phyloP scores from a whole-genome alignment of 2,329 filamentous ascomycete genomes.

The Achaetomium macrosporum region DNA sequence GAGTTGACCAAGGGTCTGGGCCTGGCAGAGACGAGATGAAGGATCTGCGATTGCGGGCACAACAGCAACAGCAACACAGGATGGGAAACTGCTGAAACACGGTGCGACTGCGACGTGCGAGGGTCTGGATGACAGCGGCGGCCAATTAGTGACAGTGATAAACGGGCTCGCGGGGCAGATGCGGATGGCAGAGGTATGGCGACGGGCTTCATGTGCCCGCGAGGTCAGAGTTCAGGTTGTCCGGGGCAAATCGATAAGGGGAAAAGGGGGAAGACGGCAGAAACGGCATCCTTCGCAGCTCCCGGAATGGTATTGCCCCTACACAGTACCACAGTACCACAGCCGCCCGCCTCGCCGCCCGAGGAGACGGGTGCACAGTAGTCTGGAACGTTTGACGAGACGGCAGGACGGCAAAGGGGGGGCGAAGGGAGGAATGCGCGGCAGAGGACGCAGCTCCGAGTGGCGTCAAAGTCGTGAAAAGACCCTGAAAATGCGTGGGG shows the following conservation, averaged over 20 bases:
- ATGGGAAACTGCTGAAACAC: conserved; percentile 1
- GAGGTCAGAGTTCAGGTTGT: no score
- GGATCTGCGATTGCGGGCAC: background rate
- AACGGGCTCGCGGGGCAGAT: background rate
- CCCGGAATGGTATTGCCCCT: background rate
- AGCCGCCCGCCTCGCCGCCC: background rate
- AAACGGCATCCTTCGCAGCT: background rate
- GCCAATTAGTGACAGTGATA: background rate
- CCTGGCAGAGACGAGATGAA: background rate
- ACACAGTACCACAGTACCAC: no score
- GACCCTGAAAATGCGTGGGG: background rate
- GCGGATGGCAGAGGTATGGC: background rate
- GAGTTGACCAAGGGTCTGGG: background rate
- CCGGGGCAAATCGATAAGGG: no score
- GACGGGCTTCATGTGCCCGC: background rate
- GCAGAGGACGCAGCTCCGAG: background rate
- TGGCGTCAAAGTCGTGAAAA: no score
- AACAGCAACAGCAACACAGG: background rate
- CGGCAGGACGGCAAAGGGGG: background rate
- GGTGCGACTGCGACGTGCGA: conserved; percentile 2
- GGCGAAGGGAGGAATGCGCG: background rate
- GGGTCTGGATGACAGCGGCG: background rate
- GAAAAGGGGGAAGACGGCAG: background rate
- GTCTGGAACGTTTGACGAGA: background rate
- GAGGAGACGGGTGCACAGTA: background rate